Conservation (phyloP, 1,284 basidiomycete genomes). For the Phellopilus nigrolimitatus region DNA sequence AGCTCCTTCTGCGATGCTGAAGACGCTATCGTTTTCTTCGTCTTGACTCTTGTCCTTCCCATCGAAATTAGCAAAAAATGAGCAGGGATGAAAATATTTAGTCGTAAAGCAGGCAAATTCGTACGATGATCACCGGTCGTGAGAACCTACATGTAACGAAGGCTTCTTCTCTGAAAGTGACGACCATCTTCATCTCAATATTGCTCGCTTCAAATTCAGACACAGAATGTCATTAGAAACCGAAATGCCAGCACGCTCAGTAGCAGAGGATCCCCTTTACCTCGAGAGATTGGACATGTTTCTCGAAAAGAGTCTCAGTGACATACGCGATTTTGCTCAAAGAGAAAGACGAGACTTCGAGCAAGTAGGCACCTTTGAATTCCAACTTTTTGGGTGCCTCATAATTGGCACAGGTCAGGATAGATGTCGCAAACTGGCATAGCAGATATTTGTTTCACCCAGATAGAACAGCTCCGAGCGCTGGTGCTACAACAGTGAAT, state of each 20-base stretch:
- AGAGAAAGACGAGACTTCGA: constrained; percentile 54
- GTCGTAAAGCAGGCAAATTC: too few species aligned
- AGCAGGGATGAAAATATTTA: background rate
- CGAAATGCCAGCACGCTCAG: constrained; percentile 18
- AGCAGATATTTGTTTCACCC: constrained; percentile 44
- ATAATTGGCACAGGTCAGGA: constrained; percentile 39
- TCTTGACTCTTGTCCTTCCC: constrained; percentile 61
- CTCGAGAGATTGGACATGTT: constrained; percentile 57
- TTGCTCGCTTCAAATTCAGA: too few species aligned
- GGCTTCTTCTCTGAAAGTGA: too few species aligned
- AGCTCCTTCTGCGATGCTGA: constrained; percentile 30
- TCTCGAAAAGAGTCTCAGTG: constrained; percentile 50
- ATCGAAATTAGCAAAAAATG: constrained; percentile 33
- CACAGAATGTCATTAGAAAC: background rate
- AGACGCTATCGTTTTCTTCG: constrained; percentile 41
- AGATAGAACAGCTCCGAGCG: background rate
- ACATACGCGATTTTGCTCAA: constrained; percentile 53
- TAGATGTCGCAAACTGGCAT: constrained; percentile 53
- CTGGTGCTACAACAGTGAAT: background rate
- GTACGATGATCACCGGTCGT: too few species aligned
- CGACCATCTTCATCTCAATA: too few species aligned
- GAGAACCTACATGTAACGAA: too few species aligned
- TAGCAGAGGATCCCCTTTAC: constrained; percentile 43
- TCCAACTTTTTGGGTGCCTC: background rate
- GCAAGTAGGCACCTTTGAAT: constrained; percentile 39